A percentile compares a stretch with the other conserved stretches of the same genome.
phyloP scores from a whole-genome alignment of 2,329 filamentous ascomycete species.

The Cytospora schulzeri region DNA sequence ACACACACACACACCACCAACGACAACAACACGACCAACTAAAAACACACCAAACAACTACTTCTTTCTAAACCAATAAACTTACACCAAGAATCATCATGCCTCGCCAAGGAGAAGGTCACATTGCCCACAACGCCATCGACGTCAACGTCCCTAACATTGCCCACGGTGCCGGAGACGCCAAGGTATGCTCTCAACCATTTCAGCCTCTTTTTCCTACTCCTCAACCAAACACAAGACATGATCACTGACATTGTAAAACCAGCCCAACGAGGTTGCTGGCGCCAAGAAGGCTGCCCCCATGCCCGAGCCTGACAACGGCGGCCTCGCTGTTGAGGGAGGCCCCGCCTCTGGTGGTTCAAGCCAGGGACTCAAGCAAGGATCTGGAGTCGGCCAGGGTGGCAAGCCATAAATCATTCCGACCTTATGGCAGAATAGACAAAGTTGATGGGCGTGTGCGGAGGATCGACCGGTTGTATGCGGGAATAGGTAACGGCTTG shows the following conservation, averaged over 20 bases:
- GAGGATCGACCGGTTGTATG: not conserved
- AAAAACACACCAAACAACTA: not conserved
- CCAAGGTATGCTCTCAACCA: conserved; percentile 45
- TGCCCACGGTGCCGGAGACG: conserved; percentile 46
- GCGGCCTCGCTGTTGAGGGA: conserved; percentile 41
- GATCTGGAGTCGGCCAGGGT: conserved; percentile 46
- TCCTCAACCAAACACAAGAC: not conserved
- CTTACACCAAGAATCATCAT: conserved; percentile 38
- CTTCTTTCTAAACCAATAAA: not conserved
- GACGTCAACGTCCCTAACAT: conserved; percentile 43
- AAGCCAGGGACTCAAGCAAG: conserved; percentile 47
- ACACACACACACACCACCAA: not conserved
- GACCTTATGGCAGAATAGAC: not conserved
- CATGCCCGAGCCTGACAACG: conserved; percentile 50
- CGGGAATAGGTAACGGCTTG: not conserved
- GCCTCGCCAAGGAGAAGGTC: conserved; percentile 54
- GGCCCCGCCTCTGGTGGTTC: conserved; percentile 47
- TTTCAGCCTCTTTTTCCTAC: too few species aligned
- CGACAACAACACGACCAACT: not conserved
- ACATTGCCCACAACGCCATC: conserved; percentile 47
- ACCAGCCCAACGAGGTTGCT: conserved; percentile 38
- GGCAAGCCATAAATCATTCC: conserved; percentile 14
- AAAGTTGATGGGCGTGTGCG: not conserved
- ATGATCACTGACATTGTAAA: not conserved
- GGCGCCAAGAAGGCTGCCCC: conserved; percentile 54